Conservation (phyloP, 1,284 basidiomycete genomes). For the Porogramme epimiltina region DNA sequence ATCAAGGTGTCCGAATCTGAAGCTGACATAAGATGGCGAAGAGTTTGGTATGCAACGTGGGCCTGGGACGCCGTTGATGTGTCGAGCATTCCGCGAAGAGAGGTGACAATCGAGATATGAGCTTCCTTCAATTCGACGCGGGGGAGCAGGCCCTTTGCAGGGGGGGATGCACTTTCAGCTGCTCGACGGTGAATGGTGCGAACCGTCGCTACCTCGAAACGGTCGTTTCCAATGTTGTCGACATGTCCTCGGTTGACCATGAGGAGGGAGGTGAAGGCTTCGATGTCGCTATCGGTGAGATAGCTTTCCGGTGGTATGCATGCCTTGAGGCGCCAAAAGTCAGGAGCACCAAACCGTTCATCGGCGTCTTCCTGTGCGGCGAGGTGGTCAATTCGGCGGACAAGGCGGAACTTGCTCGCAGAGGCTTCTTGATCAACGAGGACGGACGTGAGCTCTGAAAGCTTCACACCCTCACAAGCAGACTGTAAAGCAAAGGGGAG, state of each 20-base stretch:
- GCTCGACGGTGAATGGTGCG: slow-evolving; percentile 39
- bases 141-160: background rate
- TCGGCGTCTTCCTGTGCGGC: slow-evolving; percentile 27
- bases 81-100: slow-evolving; percentile 61
- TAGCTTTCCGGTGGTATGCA: slow-evolving; percentile 58
- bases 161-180: background rate
- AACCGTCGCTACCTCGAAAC: slow-evolving; percentile 39
- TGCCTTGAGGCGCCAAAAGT: slow-evolving; percentile 85
- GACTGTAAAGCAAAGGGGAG: slow-evolving; percentile 47
- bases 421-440: slow-evolving; percentile 57
- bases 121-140: slow-evolving; percentile 26
- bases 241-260: slow-evolving; percentile 59
- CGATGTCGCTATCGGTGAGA: slow-evolving; percentile 64
- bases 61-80: slow-evolving; percentile 49
- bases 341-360: slow-evolving; percentile 52
- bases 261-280: slow-evolving; percentile 77
- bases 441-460: slow-evolving; percentile 50
- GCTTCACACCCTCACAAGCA: slow-evolving; percentile 46
- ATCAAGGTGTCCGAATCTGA: slow-evolving; percentile 37
- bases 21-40: slow-evolving; percentile 57
- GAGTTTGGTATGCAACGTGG: slow-evolving; percentile 61
- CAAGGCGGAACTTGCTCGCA: slow-evolving; percentile 77
- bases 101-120: slow-evolving; percentile 53
- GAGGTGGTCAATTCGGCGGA: slow-evolving; percentile 57
- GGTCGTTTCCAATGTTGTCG: slow-evolving; percentile 58